These are phyloP conservation scores for Sextonia rubra DNA, from an alignment of 164 flowering plant species.

Conservation along the genomic window DNA sequence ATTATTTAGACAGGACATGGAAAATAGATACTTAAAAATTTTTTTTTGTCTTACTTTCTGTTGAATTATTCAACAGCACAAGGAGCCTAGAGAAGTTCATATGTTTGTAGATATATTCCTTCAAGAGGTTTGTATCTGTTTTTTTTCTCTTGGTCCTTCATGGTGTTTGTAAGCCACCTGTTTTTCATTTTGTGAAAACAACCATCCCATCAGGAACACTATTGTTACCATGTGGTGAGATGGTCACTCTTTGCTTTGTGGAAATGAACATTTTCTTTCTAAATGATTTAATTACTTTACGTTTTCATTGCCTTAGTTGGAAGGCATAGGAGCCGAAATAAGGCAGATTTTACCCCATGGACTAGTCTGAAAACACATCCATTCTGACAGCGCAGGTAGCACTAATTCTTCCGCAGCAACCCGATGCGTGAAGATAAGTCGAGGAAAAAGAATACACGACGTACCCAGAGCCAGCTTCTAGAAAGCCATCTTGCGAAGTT, in stretches of 20 bases:
- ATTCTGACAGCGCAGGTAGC: conserved; percentile 94
- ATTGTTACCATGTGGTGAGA: too few species aligned
- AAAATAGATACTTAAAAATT: background rate
- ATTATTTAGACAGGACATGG: background rate
- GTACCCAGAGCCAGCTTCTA: conserved; percentile 88
- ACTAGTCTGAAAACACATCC: conserved; percentile 51
- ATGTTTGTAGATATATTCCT: conserved; percentile 97
- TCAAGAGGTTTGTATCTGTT: conserved; percentile 62
- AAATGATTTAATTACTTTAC: background rate
- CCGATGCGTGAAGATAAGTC: conserved; percentile 73
- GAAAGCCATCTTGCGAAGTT: conserved; percentile 95
- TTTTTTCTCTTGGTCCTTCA: background rate
- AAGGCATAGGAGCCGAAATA: conserved; percentile 61
- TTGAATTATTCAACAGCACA: conserved; percentile 57
- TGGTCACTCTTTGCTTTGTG: too few species aligned
- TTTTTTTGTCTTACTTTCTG: conserved; percentile 5
- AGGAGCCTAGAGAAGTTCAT: conserved; percentile 99
- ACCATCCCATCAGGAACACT: too few species aligned
- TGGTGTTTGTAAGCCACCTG: background rate
- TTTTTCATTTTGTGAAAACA: too few species aligned
- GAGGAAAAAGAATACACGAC: conserved; percentile 65
- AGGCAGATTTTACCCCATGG: conserved; percentile 82
- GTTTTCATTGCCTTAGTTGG: conserved; percentile 40
- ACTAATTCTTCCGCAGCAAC: conserved; percentile 87
- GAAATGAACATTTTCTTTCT: too few species aligned